Percentiles rank a stretch among this genome's conserved stretches.
Conservation (phyloP, 75 land plant genomes). For the Selaginella tamariscina region DNA sequence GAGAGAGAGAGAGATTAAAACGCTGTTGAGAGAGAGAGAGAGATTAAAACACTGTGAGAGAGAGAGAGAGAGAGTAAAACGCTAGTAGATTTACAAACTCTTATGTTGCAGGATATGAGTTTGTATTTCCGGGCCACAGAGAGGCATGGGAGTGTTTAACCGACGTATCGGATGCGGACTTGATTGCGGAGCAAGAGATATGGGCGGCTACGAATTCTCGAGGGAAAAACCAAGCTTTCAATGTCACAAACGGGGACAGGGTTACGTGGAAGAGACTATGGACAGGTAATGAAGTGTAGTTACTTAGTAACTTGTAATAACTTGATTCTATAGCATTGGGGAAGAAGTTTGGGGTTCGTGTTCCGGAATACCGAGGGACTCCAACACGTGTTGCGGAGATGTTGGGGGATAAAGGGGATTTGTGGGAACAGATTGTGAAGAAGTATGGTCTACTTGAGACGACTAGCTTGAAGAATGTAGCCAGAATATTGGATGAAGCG, state of each 20-base stretch:
- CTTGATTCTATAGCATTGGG: too few species aligned
- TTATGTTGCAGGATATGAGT: too few species aligned
- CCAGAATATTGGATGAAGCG: neutral
- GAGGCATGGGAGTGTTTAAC: constrained; percentile 43
- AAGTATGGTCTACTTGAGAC: neutral
- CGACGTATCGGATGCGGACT: constrained; percentile 62
- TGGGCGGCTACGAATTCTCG: constrained; percentile 60
- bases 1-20: too few species aligned
- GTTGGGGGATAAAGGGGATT: neutral
- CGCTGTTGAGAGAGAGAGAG: too few species aligned
- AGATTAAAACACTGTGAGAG: too few species aligned
- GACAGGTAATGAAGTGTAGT: too few species aligned
- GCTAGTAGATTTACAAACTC: too few species aligned
- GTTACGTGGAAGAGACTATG: constrained; percentile 66
- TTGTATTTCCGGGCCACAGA: constrained; percentile 42
- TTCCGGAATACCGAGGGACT: neutral
- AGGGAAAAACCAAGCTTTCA: constrained; percentile 68
- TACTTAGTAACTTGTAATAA: too few species aligned
- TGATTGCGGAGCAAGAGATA: constrained; percentile 80
- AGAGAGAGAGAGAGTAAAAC: too few species aligned
- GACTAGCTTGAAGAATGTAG: neutral
- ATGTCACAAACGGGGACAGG: constrained; percentile 58
- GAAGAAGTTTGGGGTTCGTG: neutral
- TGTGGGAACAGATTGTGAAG: neutral
- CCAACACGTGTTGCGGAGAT: neutral